These are phyloP conservation scores for Penicillium ochrochloron DNA, from an alignment of 495 filamentous ascomycete genomes.

Conservation along the genomic window DNA sequence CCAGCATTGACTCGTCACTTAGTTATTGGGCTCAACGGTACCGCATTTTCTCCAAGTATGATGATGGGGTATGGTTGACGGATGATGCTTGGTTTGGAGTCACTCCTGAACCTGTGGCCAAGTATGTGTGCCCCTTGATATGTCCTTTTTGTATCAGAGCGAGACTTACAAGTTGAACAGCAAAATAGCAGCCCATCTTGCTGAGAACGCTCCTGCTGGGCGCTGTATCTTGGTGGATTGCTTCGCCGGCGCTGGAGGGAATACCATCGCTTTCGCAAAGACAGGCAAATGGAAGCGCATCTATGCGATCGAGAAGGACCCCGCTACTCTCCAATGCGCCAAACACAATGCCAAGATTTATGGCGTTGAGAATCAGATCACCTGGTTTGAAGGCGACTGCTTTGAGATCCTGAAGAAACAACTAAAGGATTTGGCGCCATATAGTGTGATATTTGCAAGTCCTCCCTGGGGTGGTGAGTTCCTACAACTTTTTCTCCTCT, in stretches of 20 bases:
- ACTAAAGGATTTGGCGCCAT: slow-evolving; percentile 52
- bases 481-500: background rate
- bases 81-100: slow-evolving; percentile 95
- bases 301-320: slow-evolving; percentile 85
- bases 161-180: slow-evolving; percentile 42
- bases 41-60: slow-evolving; percentile 79
- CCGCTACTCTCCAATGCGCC: slow-evolving; percentile 77
- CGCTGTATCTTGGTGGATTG: slow-evolving; percentile 73
- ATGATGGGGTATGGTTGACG: slow-evolving; percentile 87
- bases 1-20: slow-evolving; percentile 24
- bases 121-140: slow-evolving; percentile 50
- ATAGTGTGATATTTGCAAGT: slow-evolving; percentile 80
- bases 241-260: slow-evolving; percentile 91
- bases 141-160: background rate
- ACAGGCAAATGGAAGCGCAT: slow-evolving; percentile 76
- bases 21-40: slow-evolving; percentile 91
- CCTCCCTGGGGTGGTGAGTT: slow-evolving; percentile 89
- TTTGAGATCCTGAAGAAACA: slow-evolving; percentile 64
- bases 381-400: slow-evolving; percentile 82
- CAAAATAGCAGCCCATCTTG: slow-evolving; percentile 77
- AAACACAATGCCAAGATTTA: slow-evolving; percentile 92
- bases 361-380: slow-evolving; percentile 78
- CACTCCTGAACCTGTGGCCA: slow-evolving; percentile 88
- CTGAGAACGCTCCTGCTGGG: slow-evolving; percentile 53
- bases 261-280: slow-evolving; percentile 90